phyloP scores from a whole-genome alignment of 1,284 basidiomycete species.

The Mycosarcoma mackinlayi region DNA sequence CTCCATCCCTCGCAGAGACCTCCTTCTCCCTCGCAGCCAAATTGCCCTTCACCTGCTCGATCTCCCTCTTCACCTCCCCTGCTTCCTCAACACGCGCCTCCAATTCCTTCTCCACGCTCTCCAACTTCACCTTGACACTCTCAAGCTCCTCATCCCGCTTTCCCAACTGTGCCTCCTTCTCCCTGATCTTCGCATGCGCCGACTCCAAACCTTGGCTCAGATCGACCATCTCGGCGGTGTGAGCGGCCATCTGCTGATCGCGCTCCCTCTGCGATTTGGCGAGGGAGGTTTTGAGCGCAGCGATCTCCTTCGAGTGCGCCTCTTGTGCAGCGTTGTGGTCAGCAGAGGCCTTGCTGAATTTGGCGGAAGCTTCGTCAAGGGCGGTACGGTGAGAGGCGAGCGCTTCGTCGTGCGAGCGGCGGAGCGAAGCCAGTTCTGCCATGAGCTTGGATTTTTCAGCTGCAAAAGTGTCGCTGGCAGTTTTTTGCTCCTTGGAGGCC shows the following conservation, averaged over 20 bases:
- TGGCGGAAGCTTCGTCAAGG: slow-evolving; percentile 7
- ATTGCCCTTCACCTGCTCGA: slow-evolving; percentile 8
- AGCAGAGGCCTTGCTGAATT: slow-evolving; percentile 4
- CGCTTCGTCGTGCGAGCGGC: slow-evolving; percentile 14
- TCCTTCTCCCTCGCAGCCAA: slow-evolving; percentile 2
- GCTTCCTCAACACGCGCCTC: slow-evolving; percentile 7
- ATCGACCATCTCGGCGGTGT: slow-evolving; percentile 44
- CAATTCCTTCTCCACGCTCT: slow-evolving; percentile 14
- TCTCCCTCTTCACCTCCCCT: slow-evolving; percentile 7
- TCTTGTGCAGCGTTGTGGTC: slow-evolving; percentile 11
- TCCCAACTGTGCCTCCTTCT: slow-evolving; percentile 15
- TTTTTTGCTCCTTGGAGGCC: slow-evolving; percentile 12
- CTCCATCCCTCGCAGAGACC: slow-evolving; percentile 1
- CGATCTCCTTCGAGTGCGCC: slow-evolving; percentile 20
- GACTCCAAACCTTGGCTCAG: slow-evolving; percentile 24
- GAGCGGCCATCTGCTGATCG: slow-evolving; percentile 30
- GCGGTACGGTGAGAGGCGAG: slow-evolving; percentile 17
- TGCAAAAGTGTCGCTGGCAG: slow-evolving; percentile 7
- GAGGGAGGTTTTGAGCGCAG: slow-evolving; percentile 15
- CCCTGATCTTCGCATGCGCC: slow-evolving; percentile 15
- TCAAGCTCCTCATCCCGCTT: slow-evolving; percentile 11
- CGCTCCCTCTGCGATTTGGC: slow-evolving; percentile 30
- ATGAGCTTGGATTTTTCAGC: slow-evolving; percentile 12
- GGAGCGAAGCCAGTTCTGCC: slow-evolving; percentile 18
- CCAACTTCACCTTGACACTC: background rate